Percentiles rank a stretch among this genome's conserved stretches.
phyloP scores from a whole-genome alignment of 495 filamentous ascomycete genomes.

The Tuber melanosporum region DNA sequence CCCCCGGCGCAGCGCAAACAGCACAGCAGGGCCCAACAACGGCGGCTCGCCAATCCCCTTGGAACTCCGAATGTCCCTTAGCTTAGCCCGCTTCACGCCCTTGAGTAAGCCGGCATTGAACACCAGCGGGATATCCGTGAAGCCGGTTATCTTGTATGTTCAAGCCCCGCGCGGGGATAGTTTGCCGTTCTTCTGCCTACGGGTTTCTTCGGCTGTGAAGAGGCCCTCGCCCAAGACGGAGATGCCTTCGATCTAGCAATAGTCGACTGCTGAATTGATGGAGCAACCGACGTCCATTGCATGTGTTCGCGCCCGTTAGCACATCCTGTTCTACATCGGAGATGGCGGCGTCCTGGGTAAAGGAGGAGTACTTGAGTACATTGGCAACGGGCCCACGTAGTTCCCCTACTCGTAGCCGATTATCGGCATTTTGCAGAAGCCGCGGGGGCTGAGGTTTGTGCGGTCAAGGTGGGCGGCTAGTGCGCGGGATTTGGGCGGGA shows the following conservation, averaged over 20 bases:
- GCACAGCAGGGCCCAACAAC: slow-evolving; percentile 43
- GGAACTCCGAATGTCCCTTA: slow-evolving; percentile 43
- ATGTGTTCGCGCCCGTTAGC: slow-evolving; percentile 44
- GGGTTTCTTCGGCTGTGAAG: slow-evolving; percentile 44
- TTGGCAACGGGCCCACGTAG: slow-evolving; percentile 41
- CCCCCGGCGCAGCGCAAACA: slow-evolving; percentile 50
- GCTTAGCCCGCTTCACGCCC: slow-evolving; percentile 41
- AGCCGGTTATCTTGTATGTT: slow-evolving; percentile 46
- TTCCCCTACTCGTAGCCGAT: slow-evolving; percentile 45
- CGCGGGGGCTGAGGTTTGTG: slow-evolving; percentile 44
- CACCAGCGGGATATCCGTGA: slow-evolving; percentile 44
- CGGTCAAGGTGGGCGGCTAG: slow-evolving; percentile 45
- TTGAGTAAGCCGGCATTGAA: slow-evolving; percentile 44
- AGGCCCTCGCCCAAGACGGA: slow-evolving; percentile 44
- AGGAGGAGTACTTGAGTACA: slow-evolving; percentile 44
- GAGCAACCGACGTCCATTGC: slow-evolving; percentile 46
- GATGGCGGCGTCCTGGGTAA: slow-evolving; percentile 44
- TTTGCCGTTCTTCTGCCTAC: slow-evolving; percentile 41
- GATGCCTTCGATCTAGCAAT: slow-evolving; percentile 46
- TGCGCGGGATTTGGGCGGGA: slow-evolving; percentile 38
- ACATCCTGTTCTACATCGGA: slow-evolving; percentile 45
- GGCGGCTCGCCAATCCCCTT: slow-evolving; percentile 47
- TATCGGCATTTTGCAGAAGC: slow-evolving; percentile 45
- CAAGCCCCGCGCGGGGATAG: slow-evolving; percentile 41
- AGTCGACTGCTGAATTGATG: slow-evolving; percentile 47